phyloP scores from a whole-genome alignment of 2,329 filamentous ascomycete genomes.

The Westerdykella aurantiaca region DNA sequence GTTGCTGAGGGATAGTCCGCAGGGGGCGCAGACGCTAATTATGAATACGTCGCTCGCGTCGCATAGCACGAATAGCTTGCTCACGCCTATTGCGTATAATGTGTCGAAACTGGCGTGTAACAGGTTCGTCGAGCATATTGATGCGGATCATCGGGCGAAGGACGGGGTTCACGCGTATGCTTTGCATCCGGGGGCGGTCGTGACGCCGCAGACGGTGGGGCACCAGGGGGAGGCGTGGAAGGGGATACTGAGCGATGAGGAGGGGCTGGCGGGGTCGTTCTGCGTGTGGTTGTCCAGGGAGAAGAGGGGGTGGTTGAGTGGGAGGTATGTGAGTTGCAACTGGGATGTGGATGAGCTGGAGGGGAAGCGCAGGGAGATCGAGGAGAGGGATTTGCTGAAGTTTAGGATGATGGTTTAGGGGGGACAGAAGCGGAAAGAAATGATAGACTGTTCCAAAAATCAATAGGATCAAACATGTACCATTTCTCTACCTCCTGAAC shows the following conservation, averaged over 20 bases:
- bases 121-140: slow-evolving; percentile 17
- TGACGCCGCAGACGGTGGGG: slow-evolving; percentile 10
- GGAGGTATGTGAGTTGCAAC: slow-evolving; percentile 8
- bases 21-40: slow-evolving; percentile 13
- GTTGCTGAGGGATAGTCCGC: slow-evolving; percentile 5
- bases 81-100: slow-evolving; percentile 18
- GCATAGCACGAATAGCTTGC: slow-evolving; percentile 2
- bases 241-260: slow-evolving; percentile 6
- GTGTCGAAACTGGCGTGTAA: slow-evolving; percentile 13
- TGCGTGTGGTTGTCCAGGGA: slow-evolving; percentile 11
- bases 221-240: slow-evolving; percentile 2
- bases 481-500: no score
- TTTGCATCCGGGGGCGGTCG: slow-evolving; percentile 13
- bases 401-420: slow-evolving; percentile 5
- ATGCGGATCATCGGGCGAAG: slow-evolving; percentile 7
- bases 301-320: slow-evolving; percentile 9
- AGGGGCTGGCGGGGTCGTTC: slow-evolving; percentile 5
- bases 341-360: slow-evolving; percentile 12
- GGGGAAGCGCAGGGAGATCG: slow-evolving; percentile 6
- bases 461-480: neutral
- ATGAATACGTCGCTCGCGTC: slow-evolving; percentile 10
- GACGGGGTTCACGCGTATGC: slow-evolving; percentile 9
- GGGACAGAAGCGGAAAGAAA: neutral
- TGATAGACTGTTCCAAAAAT: neutral
- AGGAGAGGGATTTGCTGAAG: slow-evolving; percentile 7